These are phyloP conservation scores for Cornus controversa DNA, from an alignment of 148 eudicot species.

Conservation along the genomic window DNA sequence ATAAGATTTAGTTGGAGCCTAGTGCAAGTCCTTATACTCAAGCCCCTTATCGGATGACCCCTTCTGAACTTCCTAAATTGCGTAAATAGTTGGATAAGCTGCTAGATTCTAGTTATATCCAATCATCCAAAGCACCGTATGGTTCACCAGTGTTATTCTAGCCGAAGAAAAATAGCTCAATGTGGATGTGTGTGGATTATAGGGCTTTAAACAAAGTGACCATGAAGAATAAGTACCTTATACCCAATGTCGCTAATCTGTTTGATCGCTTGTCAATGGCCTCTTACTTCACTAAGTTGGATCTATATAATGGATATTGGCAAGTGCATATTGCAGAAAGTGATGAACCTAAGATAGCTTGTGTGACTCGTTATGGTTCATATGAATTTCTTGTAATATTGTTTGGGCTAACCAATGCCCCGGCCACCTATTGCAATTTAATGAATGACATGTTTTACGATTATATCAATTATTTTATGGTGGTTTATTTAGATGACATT, in stretches of 20 bases:
- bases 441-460: no score
- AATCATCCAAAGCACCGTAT: not conserved
- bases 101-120: no score
- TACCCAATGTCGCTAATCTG: no score
- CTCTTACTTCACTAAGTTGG: no score
- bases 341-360: no score
- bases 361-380: not conserved
- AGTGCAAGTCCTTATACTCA: not conserved
- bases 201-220: no score
- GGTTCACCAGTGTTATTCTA: not conserved
- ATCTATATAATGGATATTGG: no score
- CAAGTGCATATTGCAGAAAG: not conserved
- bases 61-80: not conserved
- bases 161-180: not conserved
- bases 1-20: not conserved
- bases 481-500: not conserved
- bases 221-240: no score
- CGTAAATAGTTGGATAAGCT: not conserved
- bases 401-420: not conserved
- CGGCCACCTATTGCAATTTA: not conserved
- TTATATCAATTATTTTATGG: not conserved
- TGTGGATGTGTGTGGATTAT: no score
- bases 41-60: no score
- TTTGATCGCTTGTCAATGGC: slow-evolving; percentile 9
- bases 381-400: not conserved